Percentiles rank a stretch among this genome's conserved stretches.
phyloP scores from a whole-genome alignment of 352 stramenopile species.

The Globisporangium echinulatum region DNA sequence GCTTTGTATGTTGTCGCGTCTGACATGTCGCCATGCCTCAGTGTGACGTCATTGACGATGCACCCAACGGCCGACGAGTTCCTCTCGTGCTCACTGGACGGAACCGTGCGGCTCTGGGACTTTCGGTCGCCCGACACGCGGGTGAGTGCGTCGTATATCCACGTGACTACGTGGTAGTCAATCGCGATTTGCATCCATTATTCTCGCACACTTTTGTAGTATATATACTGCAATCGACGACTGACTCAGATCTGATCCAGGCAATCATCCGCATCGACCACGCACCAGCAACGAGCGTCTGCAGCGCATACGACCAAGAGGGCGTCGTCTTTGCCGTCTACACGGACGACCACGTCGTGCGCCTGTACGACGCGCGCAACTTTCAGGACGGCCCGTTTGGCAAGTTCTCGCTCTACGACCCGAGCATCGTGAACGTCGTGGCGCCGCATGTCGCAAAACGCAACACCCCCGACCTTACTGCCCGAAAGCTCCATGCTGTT shows the following conservation, averaged over 20 bases:
- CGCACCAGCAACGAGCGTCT: constrained; percentile 57
- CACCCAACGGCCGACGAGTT: constrained; percentile 82
- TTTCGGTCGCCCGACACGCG: constrained; percentile 56
- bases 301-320: constrained; percentile 72
- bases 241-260: constrained; percentile 12
- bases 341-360: constrained; percentile 79
- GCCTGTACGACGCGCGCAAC: constrained; percentile 86
- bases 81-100: constrained; percentile 72
- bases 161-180: no score
- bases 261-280: constrained; percentile 61
- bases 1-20: background rate
- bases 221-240: no score
- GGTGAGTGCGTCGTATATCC: constrained; percentile 17
- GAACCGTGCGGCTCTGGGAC: constrained; percentile 77
- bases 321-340: constrained; percentile 84
- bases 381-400: constrained; percentile 84
- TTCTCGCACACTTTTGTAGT: background rate
- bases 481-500: constrained; percentile 62
- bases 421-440: constrained; percentile 50
- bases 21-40: constrained; percentile 7
- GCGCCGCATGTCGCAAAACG: constrained; percentile 52
- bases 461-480: constrained; percentile 45
- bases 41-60: constrained; percentile 83
- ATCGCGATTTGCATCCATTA: background rate
- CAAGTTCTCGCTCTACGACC: constrained; percentile 84